phyloP scores from a whole-genome alignment of 2,329 filamentous ascomycete genomes.

The Juglanconis oblonga region DNA sequence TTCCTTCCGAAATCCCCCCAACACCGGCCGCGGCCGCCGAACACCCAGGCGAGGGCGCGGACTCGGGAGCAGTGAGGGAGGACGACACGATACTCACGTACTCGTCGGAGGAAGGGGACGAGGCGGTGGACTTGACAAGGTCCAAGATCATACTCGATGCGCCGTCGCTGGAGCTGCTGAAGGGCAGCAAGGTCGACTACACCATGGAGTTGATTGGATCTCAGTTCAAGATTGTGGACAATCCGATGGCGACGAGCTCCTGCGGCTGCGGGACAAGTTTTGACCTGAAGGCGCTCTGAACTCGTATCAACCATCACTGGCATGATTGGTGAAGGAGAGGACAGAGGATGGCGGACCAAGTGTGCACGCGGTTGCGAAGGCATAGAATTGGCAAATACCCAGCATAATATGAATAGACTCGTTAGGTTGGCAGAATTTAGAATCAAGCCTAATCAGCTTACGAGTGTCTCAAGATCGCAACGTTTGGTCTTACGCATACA shows the following conservation, averaged over 20 bases:
- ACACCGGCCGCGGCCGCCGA: constrained; percentile 14
- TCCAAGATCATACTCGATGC: constrained; percentile 89
- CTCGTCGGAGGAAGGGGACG: constrained; percentile 44
- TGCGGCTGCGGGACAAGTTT: constrained; percentile 98
- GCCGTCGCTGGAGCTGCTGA: constrained; percentile 80
- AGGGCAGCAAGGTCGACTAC: constrained; percentile 93
- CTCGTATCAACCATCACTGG: constrained; percentile 32
- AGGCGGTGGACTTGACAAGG: constrained; percentile 27
- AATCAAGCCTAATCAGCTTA: no score
- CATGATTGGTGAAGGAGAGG: no score
- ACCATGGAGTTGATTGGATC: constrained; percentile 86
- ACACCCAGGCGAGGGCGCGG: constrained; percentile 26
- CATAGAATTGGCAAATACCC: neutral
- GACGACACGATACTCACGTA: constrained; percentile 90
- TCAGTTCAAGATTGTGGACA: constrained; percentile 96
- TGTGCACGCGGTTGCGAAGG: neutral
- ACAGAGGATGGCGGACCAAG: no score
- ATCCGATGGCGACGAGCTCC: constrained; percentile 85
- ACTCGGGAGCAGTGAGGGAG: constrained; percentile 46
- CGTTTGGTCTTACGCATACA: no score
- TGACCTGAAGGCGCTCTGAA: constrained; percentile 65
- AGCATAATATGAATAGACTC: neutral
- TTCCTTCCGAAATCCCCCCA: constrained; percentile 39
- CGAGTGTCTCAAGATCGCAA: no score
- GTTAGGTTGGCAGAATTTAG: no score